Percentiles rank a stretch among this genome's conserved stretches.
Conservation (phyloP, 176 grass and related monocot genomes). For the Lolium rigidum region DNA sequence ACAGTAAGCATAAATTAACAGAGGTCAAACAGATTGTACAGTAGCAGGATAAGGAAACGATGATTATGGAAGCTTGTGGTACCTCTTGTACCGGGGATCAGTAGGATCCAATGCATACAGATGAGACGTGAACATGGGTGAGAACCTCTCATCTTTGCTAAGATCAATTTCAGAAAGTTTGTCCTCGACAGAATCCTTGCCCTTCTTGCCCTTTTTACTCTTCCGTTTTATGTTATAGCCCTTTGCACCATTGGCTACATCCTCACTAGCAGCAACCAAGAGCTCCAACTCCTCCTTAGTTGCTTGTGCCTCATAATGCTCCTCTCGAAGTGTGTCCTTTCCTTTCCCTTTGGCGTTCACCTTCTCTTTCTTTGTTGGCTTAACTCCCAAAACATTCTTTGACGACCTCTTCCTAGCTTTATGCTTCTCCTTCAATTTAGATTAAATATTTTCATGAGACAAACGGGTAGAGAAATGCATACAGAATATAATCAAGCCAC, state of each 20-base stretch:
- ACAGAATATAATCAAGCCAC: no score
- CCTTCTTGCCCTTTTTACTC: conserved; percentile 74
- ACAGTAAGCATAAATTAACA: background rate
- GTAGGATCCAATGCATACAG: conserved; percentile 75
- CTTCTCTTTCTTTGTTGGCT: conserved; percentile 51
- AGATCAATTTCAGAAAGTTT: conserved; percentile 60
- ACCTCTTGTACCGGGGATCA: conserved; percentile 85
- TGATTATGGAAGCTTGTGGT: background rate
- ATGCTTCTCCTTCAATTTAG: conserved; percentile 59
- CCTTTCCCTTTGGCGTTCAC: conserved; percentile 52
- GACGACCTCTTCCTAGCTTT: conserved; percentile 58
- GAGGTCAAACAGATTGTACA: background rate
- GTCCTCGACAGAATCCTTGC: conserved; percentile 50
- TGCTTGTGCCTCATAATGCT: conserved; percentile 62
- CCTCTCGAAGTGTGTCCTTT: conserved; percentile 36
- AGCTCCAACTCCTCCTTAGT: conserved; percentile 84
- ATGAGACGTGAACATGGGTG: conserved; percentile 60
- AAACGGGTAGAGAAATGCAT: no score
- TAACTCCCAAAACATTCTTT: conserved; percentile 55
- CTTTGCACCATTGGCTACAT: conserved; percentile 54
- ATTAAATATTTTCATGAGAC: no score
- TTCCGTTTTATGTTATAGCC: conserved; percentile 82
- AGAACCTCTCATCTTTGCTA: conserved; percentile 75
- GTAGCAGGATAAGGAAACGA: background rate
- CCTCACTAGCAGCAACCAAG: conserved; percentile 67